These are phyloP conservation scores for Typha latifolia DNA, from an alignment of 176 grass and related monocot genomes.

Conservation along the genomic window DNA sequence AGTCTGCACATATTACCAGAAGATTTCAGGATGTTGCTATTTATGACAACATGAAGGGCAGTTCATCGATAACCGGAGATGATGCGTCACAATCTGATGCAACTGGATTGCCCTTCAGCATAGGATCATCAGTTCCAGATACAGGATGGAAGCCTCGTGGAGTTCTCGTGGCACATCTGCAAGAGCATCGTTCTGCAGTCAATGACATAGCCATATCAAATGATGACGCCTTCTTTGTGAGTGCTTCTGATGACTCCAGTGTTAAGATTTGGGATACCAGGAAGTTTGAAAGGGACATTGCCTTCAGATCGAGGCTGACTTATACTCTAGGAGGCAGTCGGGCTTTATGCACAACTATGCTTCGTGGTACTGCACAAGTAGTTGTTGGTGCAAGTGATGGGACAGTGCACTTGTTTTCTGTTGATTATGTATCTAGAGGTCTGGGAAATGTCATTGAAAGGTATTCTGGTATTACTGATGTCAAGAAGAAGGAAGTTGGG, in stretches of 20 bases:
- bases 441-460: slow-evolving; percentile 66
- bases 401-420: slow-evolving; percentile 69
- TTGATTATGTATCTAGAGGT: slow-evolving; percentile 71
- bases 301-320: slow-evolving; percentile 89
- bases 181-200: slow-evolving; percentile 77
- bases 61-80: slow-evolving; percentile 47
- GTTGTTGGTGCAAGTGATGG: slow-evolving; percentile 77
- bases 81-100: slow-evolving; percentile 45
- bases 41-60: slow-evolving; percentile 54
- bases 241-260: slow-evolving; percentile 82
- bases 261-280: slow-evolving; percentile 97
- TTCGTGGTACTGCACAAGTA: slow-evolving; percentile 65
- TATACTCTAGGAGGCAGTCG: slow-evolving; percentile 60
- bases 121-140: slow-evolving; percentile 38
- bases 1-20: slow-evolving; percentile 52
- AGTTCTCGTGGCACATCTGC: slow-evolving; percentile 86
- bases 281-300: slow-evolving; percentile 94
- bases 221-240: slow-evolving; percentile 75
- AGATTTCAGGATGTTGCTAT: slow-evolving; percentile 64
- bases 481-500: slow-evolving; percentile 61
- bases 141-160: slow-evolving; percentile 88
- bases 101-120: slow-evolving; percentile 41
- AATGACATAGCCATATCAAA: slow-evolving; percentile 83
- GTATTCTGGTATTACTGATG: slow-evolving; percentile 76
- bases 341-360: slow-evolving; percentile 80